Base-by-base conservation (phyloP, 805 yeast genomes). In the Sugiyamaella marilandica region DNA sequence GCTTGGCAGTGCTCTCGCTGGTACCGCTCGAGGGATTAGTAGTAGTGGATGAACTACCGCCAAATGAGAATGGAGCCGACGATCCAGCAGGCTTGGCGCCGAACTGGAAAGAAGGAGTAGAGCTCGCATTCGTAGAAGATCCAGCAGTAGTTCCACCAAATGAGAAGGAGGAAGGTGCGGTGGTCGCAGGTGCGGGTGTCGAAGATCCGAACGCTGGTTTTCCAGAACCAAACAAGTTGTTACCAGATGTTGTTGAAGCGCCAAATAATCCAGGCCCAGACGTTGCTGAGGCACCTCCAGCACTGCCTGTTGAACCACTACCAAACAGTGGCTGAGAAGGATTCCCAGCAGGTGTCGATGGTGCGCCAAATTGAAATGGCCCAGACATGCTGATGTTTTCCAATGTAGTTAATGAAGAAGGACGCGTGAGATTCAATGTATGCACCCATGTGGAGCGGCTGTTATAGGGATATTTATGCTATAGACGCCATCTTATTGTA, bases 151-250 rank as follows among this genome's bases (percentile, higher is more conserved):
- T 13, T 8, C 34, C 52, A 18, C 62, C 63, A 43, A 57, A 59
- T 5, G 51, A 36, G 7, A 24, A 34, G 9, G 37, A 34, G 5
- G 52, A 29, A 24, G 50, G 13, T 46, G 55, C 55, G 16, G 59
- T 50, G 44, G 37, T 48, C 24, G 32, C 54, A 21, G 53, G 14
- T 10, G 50, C 43, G 24, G 53, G 14, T 10, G 50, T 34, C 32
- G 51, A 18, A 5, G 41, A 34, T 16, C 53, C 55, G 21, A 47
- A 41, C n/a, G 63, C 41, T 19, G 45, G 18, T 18, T n/a, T 29
- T 64, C 55, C 44, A 62, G 59, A 13, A 57, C 55, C 58, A 53
- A 55, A 55, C 24, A 47, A 32, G 14, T 37, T 19, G 21, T 29
- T 16, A 21, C 49, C 26, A 44, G 49, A 8, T 13, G 53, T 3